A percentile compares a stretch with the other conserved stretches of the same genome.
Conservation (phyloP, 768 basidiomycete species). For the Solioccasus polychromus region DNA sequence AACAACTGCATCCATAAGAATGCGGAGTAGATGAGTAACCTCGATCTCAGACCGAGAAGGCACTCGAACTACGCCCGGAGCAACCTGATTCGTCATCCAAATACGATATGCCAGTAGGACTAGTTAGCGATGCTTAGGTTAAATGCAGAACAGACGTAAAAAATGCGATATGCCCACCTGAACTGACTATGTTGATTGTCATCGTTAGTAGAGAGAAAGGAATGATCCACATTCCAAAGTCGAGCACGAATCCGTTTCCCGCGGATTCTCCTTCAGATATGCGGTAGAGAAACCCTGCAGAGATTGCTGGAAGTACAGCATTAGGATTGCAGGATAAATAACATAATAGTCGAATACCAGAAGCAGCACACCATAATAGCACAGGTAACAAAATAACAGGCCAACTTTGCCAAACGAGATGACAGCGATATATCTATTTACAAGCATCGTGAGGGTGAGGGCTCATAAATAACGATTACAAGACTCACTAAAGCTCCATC, state of each 20-base stretch:
- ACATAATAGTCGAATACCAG: conserved; percentile 8
- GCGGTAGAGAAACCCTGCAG: conserved; percentile 9
- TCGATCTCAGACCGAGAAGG: conserved; percentile 7
- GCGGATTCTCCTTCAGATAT: neutral
- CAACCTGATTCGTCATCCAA: conserved; percentile 6
- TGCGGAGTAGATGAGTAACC: conserved; percentile 9
- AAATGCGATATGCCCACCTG: conserved; percentile 7
- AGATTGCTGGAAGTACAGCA: conserved; percentile 6
- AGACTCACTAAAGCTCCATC: conserved; percentile 17
- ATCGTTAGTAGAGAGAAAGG: conserved; percentile 20
- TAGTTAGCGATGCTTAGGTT: neutral
- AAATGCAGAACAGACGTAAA: neutral
- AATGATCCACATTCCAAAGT: conserved; percentile 8
- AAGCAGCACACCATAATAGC: conserved; percentile 17
- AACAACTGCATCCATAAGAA: conserved; percentile 13
- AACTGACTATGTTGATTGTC: conserved; percentile 20
- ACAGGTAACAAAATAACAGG: conserved; percentile 11
- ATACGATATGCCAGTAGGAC: conserved; percentile 19
- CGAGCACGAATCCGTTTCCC: neutral
- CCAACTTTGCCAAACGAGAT: conserved; percentile 17
- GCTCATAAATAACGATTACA: neutral
- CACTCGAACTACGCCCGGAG: conserved; percentile 10
- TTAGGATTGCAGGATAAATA: neutral
- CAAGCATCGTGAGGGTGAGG: neutral
- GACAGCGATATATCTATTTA: conserved; percentile 24